These are phyloP conservation scores for Jamesozyma gamospora DNA, from an alignment of 805 yeast genomes.

Conservation along the genomic window DNA sequence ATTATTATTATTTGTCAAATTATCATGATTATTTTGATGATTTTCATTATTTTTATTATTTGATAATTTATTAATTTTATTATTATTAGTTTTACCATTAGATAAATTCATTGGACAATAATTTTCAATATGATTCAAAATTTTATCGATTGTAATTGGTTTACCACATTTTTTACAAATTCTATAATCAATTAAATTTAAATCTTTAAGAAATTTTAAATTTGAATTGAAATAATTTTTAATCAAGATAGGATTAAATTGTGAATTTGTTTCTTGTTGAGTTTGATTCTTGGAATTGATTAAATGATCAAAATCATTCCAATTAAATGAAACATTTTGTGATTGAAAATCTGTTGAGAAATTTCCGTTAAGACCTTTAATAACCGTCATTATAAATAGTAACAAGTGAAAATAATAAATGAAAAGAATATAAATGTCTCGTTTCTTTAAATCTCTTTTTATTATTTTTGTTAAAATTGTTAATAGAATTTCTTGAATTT, in stretches of 20 bases:
- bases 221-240: conserved; percentile 17
- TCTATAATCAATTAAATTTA: conserved; percentile 10
- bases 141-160: conserved; percentile 21
- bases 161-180: conserved; percentile 27
- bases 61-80: not conserved
- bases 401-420: not conserved
- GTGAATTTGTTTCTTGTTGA: not conserved
- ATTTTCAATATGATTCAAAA: conserved; percentile 24
- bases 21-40: not conserved
- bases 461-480: too few species aligned
- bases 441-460: too few species aligned
- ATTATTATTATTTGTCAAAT: not conserved
- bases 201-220: conserved; percentile 8
- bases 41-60: conserved; percentile 1
- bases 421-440: not conserved
- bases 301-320: conserved; percentile 6
- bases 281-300: conserved; percentile 4
- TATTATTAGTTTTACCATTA: conserved; percentile 3
- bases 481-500: too few species aligned
- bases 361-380: conserved; percentile 1
- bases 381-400: not conserved
- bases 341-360: not conserved
- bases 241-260: not conserved
- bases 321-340: not conserved
- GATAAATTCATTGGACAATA: conserved; percentile 9